Conservation (phyloP, 805 yeast species). For the Ogataea minuta region DNA sequence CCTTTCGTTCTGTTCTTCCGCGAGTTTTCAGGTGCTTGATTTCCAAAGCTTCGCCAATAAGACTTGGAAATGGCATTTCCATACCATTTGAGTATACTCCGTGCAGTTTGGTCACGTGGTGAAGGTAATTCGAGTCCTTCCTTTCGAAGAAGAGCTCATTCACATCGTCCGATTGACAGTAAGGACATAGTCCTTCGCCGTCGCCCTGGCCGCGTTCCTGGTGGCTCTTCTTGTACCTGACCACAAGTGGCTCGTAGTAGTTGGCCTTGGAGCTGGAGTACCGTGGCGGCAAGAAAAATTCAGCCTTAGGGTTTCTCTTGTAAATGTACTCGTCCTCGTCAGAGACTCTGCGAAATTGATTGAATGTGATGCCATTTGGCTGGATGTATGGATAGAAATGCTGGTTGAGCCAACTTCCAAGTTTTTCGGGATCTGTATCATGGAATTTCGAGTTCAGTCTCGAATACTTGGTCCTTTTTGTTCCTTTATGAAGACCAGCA, state of each 20-base stretch:
- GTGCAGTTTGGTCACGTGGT: slow-evolving; percentile 33
- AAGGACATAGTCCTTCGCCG: slow-evolving; percentile 33
- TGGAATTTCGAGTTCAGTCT: slow-evolving; percentile 10
- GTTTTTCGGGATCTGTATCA: slow-evolving; percentile 13
- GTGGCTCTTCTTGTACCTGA: slow-evolving; percentile 17
- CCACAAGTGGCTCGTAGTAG: slow-evolving; percentile 26
- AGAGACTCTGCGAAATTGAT: slow-evolving; percentile 12
- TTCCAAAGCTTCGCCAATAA: slow-evolving; percentile 23
- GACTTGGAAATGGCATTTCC: slow-evolving; percentile 28
- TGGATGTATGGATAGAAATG: slow-evolving; percentile 21
- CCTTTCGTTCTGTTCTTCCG: slow-evolving; percentile 16
- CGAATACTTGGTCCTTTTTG: slow-evolving; percentile 14
- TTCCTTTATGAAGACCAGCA: slow-evolving; percentile 9
- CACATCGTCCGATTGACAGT: slow-evolving; percentile 22
- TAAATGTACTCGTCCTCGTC: slow-evolving; percentile 18
- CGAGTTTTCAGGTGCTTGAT: slow-evolving; percentile 18
- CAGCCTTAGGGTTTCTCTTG: slow-evolving; percentile 18
- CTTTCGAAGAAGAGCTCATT: slow-evolving; percentile 25
- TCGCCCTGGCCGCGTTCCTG: slow-evolving; percentile 17
- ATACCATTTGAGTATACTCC: slow-evolving; percentile 34
- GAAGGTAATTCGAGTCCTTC: slow-evolving; percentile 30
- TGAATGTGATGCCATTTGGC: slow-evolving; percentile 21
- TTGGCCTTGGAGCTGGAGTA: slow-evolving; percentile 19
- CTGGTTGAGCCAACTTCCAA: slow-evolving; percentile 12
- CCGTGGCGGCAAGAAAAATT: slow-evolving; percentile 15